phyloP scores from a whole-genome alignment of 129 eudicot species.

The Scalesia atractyloides region DNA sequence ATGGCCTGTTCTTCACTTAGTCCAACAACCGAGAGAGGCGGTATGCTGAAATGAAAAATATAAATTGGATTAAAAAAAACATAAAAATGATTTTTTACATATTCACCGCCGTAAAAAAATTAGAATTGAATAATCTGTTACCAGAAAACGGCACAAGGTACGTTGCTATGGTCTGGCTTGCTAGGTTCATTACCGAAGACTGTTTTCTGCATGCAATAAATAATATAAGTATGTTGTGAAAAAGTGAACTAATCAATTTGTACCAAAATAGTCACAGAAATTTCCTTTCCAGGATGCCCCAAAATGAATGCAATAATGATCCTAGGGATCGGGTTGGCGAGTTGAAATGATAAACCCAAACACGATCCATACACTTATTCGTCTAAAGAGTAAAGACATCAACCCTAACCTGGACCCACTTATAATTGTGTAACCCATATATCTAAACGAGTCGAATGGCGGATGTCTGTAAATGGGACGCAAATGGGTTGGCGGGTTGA shows the following conservation, averaged over 20 bases:
- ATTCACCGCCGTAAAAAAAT: not conserved
- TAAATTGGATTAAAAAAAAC: not conserved
- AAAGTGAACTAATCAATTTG: not conserved
- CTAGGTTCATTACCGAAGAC: conserved; percentile 76
- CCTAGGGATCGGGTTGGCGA: too few species aligned
- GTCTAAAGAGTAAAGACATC: too few species aligned
- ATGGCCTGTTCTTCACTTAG: conserved; percentile 93
- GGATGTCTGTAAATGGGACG: too few species aligned
- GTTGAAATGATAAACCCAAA: too few species aligned
- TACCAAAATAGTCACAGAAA: not conserved
- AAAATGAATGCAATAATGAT: not conserved
- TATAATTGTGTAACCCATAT: too few species aligned
- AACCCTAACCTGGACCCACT: too few species aligned
- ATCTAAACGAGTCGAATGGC: too few species aligned
- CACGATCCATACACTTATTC: too few species aligned
- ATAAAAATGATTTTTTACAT: not conserved
- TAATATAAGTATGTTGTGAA: not conserved
- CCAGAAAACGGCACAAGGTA: conserved; percentile 97
- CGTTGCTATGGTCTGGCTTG: conserved; percentile 68
- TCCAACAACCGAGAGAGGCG: conserved; percentile 99
- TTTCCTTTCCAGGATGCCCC: not conserved
- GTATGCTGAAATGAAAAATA: conserved; percentile 63
- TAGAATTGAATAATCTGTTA: conserved; percentile 28
- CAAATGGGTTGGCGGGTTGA: too few species aligned
- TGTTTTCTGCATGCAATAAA: conserved; percentile 64